Evolutionary conservation across 805 yeast genomes (phyloP).

Genomic region (Wickerhamomyces chambardii): DNA sequence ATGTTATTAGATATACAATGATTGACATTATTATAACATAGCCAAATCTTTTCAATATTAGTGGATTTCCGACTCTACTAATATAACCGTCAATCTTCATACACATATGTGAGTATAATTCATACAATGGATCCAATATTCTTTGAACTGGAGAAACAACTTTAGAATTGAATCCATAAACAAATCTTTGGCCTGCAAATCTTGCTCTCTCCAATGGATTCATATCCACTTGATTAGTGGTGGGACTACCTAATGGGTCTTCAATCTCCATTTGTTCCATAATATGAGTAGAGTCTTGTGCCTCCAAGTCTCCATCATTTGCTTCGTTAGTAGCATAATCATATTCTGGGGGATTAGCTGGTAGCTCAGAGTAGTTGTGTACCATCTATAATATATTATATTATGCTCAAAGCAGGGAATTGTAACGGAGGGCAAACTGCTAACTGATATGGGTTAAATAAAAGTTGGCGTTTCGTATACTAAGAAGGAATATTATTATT

Average conservation of each 20-base stretch:
- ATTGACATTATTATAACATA: slow-evolving; percentile 61
- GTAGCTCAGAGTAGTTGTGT: too few relatives aligned
- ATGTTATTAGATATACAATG: slow-evolving; percentile 46
- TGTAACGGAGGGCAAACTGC: too few relatives aligned
- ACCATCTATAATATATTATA: too few relatives aligned
- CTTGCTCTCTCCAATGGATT: neutral
- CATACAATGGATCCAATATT: slow-evolving; percentile 39
- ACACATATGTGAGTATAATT: slow-evolving; percentile 20
- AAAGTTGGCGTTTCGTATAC: too few relatives aligned
- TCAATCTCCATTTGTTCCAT: slow-evolving; percentile 36
- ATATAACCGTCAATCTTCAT: slow-evolving; percentile 47
- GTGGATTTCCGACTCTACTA: slow-evolving; percentile 73
- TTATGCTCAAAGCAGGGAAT: too few relatives aligned
- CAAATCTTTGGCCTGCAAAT: slow-evolving; percentile 5
- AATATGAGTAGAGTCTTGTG: neutral
- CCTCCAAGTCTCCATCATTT: neutral
- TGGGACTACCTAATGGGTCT: slow-evolving; percentile 20
- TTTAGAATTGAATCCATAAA: slow-evolving; percentile 16
- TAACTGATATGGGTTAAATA: too few relatives aligned
- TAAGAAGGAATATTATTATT: too few relatives aligned
- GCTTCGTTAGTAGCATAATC: neutral
- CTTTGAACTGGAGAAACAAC: slow-evolving; percentile 30
- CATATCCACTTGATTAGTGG: neutral
- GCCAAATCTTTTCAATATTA: slow-evolving; percentile 68
- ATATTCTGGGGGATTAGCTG: too few relatives aligned